phyloP scores from a whole-genome alignment of 306 rosid species.

The Dicorynia guianensis region DNA sequence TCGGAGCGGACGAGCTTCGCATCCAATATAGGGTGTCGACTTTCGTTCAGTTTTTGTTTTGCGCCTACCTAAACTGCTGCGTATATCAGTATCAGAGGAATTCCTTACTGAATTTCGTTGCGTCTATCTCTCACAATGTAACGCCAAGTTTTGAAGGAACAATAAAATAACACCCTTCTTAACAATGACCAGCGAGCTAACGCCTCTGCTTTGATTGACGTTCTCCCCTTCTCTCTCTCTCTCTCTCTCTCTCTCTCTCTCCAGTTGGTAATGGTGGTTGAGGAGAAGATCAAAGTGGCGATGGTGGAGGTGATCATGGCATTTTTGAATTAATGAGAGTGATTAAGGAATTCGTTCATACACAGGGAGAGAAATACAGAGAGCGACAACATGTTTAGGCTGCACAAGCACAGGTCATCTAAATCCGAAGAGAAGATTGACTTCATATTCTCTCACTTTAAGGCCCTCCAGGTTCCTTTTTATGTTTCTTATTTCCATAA shows the following conservation, averaged over 20 bases:
- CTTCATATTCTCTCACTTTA: slow-evolving; percentile 65
- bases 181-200: slow-evolving; percentile 85
- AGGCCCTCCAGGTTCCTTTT: slow-evolving; percentile 56
- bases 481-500: background rate
- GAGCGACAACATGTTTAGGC: slow-evolving; percentile 66
- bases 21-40: background rate
- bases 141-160: slow-evolving; percentile 56
- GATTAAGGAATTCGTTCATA: slow-evolving; percentile 6
- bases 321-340: slow-evolving; percentile 20
- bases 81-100: background rate
- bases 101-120: background rate
- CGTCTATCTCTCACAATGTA: slow-evolving; percentile 47
- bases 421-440: slow-evolving; percentile 67
- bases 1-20: background rate
- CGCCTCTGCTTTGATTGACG: slow-evolving; percentile 43
- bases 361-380: background rate
- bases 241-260: slow-evolving; percentile 44
- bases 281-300: slow-evolving; percentile 45
- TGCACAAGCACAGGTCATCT: slow-evolving; percentile 63
- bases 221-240: slow-evolving; percentile 41
- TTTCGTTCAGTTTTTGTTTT: slow-evolving; percentile 39
- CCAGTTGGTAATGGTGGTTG: slow-evolving; percentile 67
- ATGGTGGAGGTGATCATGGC: slow-evolving; percentile 22
- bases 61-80: background rate
- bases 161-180: slow-evolving; percentile 61